phyloP scores from a whole-genome alignment of 2,329 filamentous ascomycete genomes.

The Amesomyces nigricolor region DNA sequence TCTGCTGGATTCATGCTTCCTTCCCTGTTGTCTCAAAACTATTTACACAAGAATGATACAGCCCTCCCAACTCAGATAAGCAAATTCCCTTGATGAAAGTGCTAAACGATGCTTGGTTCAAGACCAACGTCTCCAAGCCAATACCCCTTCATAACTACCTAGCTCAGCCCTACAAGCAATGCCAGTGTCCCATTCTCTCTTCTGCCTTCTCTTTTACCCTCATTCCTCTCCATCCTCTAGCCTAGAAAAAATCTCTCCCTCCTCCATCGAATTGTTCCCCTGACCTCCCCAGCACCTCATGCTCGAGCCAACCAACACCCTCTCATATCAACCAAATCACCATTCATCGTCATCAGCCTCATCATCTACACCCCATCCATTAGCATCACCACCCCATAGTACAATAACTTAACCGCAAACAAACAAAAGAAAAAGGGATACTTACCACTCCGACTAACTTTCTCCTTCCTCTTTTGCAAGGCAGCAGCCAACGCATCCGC shows the following conservation, averaged over 20 bases:
- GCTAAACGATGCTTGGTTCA: not conserved
- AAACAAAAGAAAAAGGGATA: conserved; percentile 29
- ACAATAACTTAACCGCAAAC: conserved; percentile 8
- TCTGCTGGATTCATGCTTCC: too few relatives aligned
- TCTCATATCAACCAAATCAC: conserved; percentile 7
- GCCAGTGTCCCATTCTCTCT: not conserved
- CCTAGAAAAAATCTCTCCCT: not conserved
- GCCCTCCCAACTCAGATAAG: not conserved
- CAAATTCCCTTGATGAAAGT: not conserved
- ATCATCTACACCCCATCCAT: conserved; percentile 52
- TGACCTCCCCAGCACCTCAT: not conserved
- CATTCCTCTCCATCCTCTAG: not conserved
- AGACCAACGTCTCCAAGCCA: not conserved
- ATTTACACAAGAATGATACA: conserved; percentile 12
- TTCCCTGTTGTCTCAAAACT: not conserved
- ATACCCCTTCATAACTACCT: not conserved
- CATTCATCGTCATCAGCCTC: conserved; percentile 68
- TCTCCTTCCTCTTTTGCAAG: conserved; percentile 78
- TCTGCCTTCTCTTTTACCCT: not conserved
- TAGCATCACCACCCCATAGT: conserved; percentile 23
- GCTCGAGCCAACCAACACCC: too few relatives aligned
- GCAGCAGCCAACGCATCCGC: conserved; percentile 77
- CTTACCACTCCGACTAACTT: conserved; percentile 93
- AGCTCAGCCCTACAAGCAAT: not conserved
- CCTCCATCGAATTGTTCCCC: not conserved